phyloP scores from a whole-genome alignment of 208 protist species.

The Crithidia thermophila region DNA sequence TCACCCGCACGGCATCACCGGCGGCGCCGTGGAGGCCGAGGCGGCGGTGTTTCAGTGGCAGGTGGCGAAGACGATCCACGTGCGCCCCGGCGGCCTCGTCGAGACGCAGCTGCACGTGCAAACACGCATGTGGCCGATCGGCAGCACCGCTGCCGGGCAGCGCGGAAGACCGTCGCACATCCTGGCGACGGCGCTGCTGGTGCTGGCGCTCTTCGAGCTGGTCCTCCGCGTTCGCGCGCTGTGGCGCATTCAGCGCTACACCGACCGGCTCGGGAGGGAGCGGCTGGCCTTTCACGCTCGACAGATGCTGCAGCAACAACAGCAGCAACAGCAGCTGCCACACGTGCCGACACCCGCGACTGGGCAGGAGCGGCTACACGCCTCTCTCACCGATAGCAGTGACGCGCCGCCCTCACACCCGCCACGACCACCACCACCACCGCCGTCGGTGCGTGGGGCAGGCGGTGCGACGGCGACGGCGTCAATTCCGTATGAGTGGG shows the following conservation, averaged over 20 bases:
- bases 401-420: too few species aligned
- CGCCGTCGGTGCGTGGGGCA: background rate
- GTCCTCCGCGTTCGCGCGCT: slow-evolving; percentile 39
- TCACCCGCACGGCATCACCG: background rate
- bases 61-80: slow-evolving; percentile 39
- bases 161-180: slow-evolving; percentile 19
- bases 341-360: background rate
- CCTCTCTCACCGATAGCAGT: too few species aligned
- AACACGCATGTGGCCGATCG: slow-evolving; percentile 31
- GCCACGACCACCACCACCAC: too few species aligned
- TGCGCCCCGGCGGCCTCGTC: slow-evolving; percentile 49
- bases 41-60: slow-evolving; percentile 43
- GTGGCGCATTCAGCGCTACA: slow-evolving; percentile 29
- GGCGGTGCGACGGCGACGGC: background rate
- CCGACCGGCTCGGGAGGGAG: slow-evolving; percentile 8
- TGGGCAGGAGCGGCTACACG: too few species aligned
- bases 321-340: background rate
- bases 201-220: slow-evolving; percentile 40
- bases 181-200: slow-evolving; percentile 25
- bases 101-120: slow-evolving; percentile 44
- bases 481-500: slow-evolving; percentile 17
- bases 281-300: slow-evolving; percentile 2
- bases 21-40: background rate
- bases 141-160: background rate
- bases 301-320: background rate